Base-by-base conservation (phyloP, 306 rosid genomes). In the Nissolia schottii region DNA sequence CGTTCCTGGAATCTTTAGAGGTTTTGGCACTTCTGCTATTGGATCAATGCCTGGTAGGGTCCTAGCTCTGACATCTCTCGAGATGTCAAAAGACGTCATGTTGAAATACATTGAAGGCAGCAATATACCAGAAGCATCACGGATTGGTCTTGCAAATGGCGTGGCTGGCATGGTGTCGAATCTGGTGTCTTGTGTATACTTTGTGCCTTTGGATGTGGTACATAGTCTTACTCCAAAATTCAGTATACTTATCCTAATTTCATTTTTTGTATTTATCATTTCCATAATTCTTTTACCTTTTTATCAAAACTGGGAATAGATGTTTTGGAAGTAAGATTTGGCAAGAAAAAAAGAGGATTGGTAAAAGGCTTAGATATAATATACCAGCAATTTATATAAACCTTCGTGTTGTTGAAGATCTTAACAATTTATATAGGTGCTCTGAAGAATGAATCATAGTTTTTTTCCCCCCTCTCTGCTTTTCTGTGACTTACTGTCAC, bases 181-280 rank as follows among this genome's bases (percentile, higher is more conserved):
- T 68, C 66, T 90, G 46, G 85, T 84, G 4, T 90, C 96, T 45
- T 92, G 91, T 64, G 87, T 45, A 16, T 92, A 92, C 81, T 90
- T 60, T 49, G 96, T 92, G 73, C 98, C 96, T 38, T 71, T 92
- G 87, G 96, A 92, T 67, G 98, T 90, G 92, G 96, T 90, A 64
- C 2, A 81, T 67, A 8, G 68, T 81, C 66, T 49, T 28, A 10
- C 55, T 41, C 41, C 38, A 32, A 14, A 23, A 8, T 23, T 50
- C 19, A 6, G 11, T 31, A 16, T 45, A 19, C 3, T 38, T 6
- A 35, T 31, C n/a, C 24, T 31, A 2, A 5, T 41, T 41, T 4
- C 46, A 9, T 38, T 38, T n/a, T 12, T 14, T 13, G 48, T 12
- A 9, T n/a, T 38, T 5, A 0, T 78, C 62, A 28, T 16, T 45